Evolutionary conservation across 495 filamentous ascomycete species (phyloP), one percentile per base, ranked within the genome.

Genomic region (Rusavskia elegans): DNA sequence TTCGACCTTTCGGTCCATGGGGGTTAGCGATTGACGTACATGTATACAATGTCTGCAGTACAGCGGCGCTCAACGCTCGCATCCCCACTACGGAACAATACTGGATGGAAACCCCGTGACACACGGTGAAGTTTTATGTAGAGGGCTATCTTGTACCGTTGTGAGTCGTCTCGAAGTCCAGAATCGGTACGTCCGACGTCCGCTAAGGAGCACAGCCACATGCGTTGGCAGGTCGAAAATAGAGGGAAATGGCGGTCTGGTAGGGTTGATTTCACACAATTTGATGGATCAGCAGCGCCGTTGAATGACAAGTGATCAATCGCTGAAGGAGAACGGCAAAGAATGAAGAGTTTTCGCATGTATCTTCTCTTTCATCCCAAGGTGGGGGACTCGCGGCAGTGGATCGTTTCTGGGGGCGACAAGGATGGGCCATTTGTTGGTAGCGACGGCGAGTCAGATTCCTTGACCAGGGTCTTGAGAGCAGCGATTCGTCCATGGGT

Each of bases 101-200:
- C 44, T 45, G 21, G n/a, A 30, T 35, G 10, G 48, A 16, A 53
- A 25, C 27, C 58, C 39, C 55, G 55, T 57, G 58, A 57, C 55
- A 55, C 44, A 14, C 48, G 52, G 7, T 19, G 1, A 21, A 49
- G 55, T 53, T 49, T 45, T 49, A 32, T 30, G 53, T 57, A 51
- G 50, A 30, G 46, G 44, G 10, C 4, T 46, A 17, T 53, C 48
- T 53, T 29, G 45, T 42, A 41, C 23, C 32, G 25, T 44, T 44
- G 38, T 16, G n/a, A 46, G 44, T 46, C 19, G 40, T 20, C 39
- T 48, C 20, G 29, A 49, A 49, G 51, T 38, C 42, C 21, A 36
- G 44, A 38, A 37, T 21, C 20, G 36, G 32, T 23, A 35, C 19
- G 44, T 21, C 14, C 9, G 29, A 23, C 1, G 44, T 46, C 23